Conservation (phyloP, 2,329 filamentous ascomycete genomes). For the Talaromyces sp. region DNA sequence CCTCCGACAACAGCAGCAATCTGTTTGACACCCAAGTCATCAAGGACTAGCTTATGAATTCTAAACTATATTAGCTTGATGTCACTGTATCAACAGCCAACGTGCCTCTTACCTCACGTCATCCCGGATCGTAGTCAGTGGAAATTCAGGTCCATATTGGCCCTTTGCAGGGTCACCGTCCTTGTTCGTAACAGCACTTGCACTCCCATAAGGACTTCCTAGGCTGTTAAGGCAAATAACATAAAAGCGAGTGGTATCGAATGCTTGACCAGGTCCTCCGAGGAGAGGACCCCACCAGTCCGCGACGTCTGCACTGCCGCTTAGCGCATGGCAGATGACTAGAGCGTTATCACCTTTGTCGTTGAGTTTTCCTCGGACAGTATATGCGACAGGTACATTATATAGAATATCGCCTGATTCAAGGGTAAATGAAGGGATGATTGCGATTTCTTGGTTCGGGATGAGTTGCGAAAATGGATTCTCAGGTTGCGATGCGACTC, state of each 20-base stretch:
- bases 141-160: constrained; percentile 91
- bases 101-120: constrained; percentile 77
- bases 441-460: constrained; percentile 79
- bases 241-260: constrained; percentile 53
- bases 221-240: constrained; percentile 54
- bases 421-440: constrained; percentile 84
- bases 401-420: constrained; percentile 82
- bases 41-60: constrained; percentile 54
- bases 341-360: constrained; percentile 58
- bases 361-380: constrained; percentile 57
- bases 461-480: constrained; percentile 88
- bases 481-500: constrained; percentile 66
- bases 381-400: constrained; percentile 69
- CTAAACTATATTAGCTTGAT: constrained; percentile 25
- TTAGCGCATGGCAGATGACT: constrained; percentile 57
- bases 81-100: background rate
- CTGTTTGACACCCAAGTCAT: constrained; percentile 52
- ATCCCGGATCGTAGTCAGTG: constrained; percentile 88
- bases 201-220: constrained; percentile 55
- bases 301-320: constrained; percentile 53
- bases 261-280: constrained; percentile 51
- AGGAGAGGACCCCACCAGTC: constrained; percentile 58
- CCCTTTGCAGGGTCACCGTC: constrained; percentile 72
- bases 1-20: constrained; percentile 55
- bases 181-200: constrained; percentile 67